Base-by-base conservation (phyloP, 345 rosid species). In the Dimocarpus longan region DNA sequence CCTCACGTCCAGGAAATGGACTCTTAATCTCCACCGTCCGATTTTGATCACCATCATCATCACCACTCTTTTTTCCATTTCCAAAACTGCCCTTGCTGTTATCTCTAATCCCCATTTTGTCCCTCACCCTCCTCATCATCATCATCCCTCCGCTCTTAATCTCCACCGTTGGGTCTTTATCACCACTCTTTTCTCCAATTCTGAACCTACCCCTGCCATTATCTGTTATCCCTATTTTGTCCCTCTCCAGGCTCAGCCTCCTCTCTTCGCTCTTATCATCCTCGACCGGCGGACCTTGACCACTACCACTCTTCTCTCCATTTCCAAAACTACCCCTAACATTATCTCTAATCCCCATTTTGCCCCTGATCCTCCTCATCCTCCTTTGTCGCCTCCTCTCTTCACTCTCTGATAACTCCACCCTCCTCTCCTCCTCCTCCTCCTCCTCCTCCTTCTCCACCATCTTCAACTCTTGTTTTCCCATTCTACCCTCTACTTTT, bases 1-100 rank as follows among this genome's bases (percentile, higher is more conserved):
- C 78, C 67, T 91, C 86, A 21, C 95, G 92, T 54, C 97, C 97
- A n/a, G 95, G 95, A 72, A 92, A 91, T 44, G 89, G 93, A 66
- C 79, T 91, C 21, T 44, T 63, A 57, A 76, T 71, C 85, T 84
- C 79, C 18, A 19, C 75, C 76, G 70, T 82, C 77, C 42, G 10
- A 72, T 81, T 83, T 68, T 72, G 70, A 50, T 71, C 48, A 6
- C 57, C 46, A 62, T 60, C 74, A 13, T 54, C 32, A 56, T 42
- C 46, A 24, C 12, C 42, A 4, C 8, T 46, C 52, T 78, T 76
- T 39, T 0, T 72, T 68, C 71, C 21, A 8, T 71, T 88, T 67
- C 82, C 91, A 56, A 76, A 44, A 78, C 76, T 43, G 76, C 80
- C 90, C 82, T 76, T 80, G 4, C 48, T 40, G 18, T 63, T 74